Conservation (phyloP, 768 basidiomycete genomes). For the Trametes villosa region DNA sequence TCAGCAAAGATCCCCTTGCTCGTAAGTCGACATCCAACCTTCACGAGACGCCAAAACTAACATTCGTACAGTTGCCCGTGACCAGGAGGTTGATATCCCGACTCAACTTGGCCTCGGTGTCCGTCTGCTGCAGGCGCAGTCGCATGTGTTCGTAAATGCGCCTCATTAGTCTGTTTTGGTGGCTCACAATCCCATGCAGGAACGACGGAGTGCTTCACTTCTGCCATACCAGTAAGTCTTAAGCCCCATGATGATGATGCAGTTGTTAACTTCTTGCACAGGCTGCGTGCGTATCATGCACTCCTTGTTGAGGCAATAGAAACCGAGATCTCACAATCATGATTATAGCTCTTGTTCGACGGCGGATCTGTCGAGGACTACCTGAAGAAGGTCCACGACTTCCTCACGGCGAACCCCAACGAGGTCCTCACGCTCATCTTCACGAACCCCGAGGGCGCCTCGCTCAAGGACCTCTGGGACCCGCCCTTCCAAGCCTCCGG, state of each 20-base stretch:
- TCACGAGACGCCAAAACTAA: too few species aligned
- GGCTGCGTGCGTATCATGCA: slow-evolving; percentile 28
- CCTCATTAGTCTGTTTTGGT: not conserved
- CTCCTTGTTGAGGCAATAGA: too few species aligned
- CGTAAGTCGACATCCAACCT: slow-evolving; percentile 35
- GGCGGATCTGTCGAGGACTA: slow-evolving; percentile 49
- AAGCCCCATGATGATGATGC: too few species aligned
- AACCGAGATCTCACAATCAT: too few species aligned
- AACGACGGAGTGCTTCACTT: slow-evolving; percentile 57
- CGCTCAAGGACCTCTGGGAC: slow-evolving; percentile 52
- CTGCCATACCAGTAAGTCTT: slow-evolving; percentile 63
- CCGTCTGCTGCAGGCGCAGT: slow-evolving; percentile 64
- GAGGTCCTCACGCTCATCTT: slow-evolving; percentile 70
- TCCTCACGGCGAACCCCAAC: slow-evolving; percentile 62
- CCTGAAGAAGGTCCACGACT: slow-evolving; percentile 49
- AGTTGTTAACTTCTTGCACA: too few species aligned
- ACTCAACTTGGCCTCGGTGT: slow-evolving; percentile 55
- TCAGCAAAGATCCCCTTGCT: slow-evolving; percentile 49
- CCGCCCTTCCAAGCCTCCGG: slow-evolving; percentile 57
- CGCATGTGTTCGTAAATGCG: slow-evolving; percentile 23
- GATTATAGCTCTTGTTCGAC: slow-evolving; percentile 53
- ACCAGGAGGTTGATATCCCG: slow-evolving; percentile 55
- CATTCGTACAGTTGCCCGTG: slow-evolving; percentile 43
- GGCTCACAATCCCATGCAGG: slow-evolving; percentile 15
- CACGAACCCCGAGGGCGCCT: slow-evolving; percentile 64